Base-by-base conservation (phyloP, 345 rosid genomes). In the Camelina hispida region DNA sequence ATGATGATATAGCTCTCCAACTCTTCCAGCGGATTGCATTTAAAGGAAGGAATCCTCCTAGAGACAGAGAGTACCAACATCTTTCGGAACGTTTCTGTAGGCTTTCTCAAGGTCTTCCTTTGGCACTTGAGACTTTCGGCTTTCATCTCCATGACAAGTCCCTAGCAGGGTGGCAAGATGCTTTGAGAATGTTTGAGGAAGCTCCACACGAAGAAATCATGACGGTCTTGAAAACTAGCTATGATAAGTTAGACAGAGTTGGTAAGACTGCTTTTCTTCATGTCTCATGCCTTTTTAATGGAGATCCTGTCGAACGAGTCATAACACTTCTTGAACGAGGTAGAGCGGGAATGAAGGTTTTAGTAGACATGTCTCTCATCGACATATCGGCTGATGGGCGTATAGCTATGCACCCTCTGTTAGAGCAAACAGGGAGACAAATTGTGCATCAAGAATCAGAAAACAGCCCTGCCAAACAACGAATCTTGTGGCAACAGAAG, bases 331-430 rank as follows among this genome's bases (percentile, higher is more conserved):
- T 70, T 58, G 34, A 15, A 1, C 17, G 11, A 5, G 32, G 56
- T 57, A 12, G 9, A 30, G 12, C 0, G 2, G 64, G 78, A 37
- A 46, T 73, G 9, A 16, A 28, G 0, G 38, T 5, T 32, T 75
- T 68, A 40, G 30, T 20, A 2, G 54, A 35, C 22, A 78, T 53
- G 69, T 67, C 74, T 67, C 69, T 78, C 44, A n/a, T 78, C 30
- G 22, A 42, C 8, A 23, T 54, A 15, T 40, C 68, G 10, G 1
- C 35, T 13, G 25, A 62, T 18, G 30, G 22, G 0, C 22, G 16
- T 38, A 61, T 66, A 30, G 1, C 2, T 25, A 72, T 71, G 61
- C 72, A 70, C 54, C 13, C 9, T 47, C 9, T 71, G 32, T 1
- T 77, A 4, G 38, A 63, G 55, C 32, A 37, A 44, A 62, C 34